Evolutionary conservation across 2,329 filamentous ascomycete genomes (phyloP), one percentile per base, ranked within the genome.

Genomic region (Trichoderma pleuroti): DNA sequence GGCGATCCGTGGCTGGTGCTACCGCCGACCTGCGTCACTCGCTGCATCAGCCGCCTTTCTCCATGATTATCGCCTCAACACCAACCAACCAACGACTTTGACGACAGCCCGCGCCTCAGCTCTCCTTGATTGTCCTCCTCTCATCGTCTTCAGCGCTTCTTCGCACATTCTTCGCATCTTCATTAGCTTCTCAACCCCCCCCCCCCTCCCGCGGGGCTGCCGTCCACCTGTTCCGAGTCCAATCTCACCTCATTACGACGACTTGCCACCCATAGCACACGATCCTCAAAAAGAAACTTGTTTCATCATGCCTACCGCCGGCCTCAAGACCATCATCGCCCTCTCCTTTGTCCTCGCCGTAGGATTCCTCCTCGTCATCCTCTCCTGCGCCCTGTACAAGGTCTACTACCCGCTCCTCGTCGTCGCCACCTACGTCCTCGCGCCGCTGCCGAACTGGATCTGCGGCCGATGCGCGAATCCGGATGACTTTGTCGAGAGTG

Each of bases 281-380:
- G 36, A 62, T 42, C 42, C 28, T 26, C 24, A 56, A 57, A 60
- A 60, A 1, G 14, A 46, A 26, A 26, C 18, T 18, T 12, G 32
- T 42, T 42, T 78, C 83, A 86, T 77, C 74, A 89, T 89, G 87
- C 81, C 87, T 84, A 88, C 93, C 86, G 94, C 96, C 77, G 96
- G 96, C 81, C 91, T 99, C 79, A 98, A 98, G 85, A 99, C 96
- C 76, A 99, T 99, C 84, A 99, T 99, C 82, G 93, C 93, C 74
- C 92, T 99, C 76, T 98, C 96, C 80, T 99, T 99, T 84, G 96
- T 99, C 80, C 93, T 99, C 75, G 96, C 96, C 76, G 96, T 99
- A 78, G 96, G 96, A 77, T 99, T 99, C 85, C 93, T 99, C 77
- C 93, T 99, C 76, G 96, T 98, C 76, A 99, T 99, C 82, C 92